Base-by-base conservation (phyloP, 2,329 filamentous ascomycete genomes). In the Curvularia eragrostidis region DNA sequence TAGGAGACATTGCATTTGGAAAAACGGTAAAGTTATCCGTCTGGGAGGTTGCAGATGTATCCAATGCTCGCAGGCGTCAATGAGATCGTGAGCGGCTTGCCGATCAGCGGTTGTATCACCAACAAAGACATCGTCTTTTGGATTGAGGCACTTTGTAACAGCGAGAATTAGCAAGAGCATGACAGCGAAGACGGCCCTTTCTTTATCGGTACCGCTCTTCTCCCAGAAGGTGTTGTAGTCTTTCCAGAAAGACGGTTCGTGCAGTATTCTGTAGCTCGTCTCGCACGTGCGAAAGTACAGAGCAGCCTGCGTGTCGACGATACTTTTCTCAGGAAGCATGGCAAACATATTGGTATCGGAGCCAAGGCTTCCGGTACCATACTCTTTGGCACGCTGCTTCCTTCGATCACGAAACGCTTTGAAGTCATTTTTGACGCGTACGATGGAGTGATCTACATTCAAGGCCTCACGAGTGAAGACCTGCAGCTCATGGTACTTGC, bases 221-320 rank as follows among this genome's bases (percentile, higher is more conserved):
- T 75, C 67, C 83, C 83, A 86, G 58, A 82, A 83, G 0, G 51
- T 68, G 3, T 73, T 58, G 61, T 85, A 87, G 7, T 84, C 80
- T 19, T 72, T 62, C 77, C 78, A 79, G 58, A 87, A 87, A 0
- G 78, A 81, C 0, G 84, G 83, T 4, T 75, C 67, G 53, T 87
- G 84, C 0, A 87, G 67, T 43, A 87, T 81, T 3, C 83, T 80
- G 50, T 84, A 80, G 0, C 78, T 77, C 1, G 77, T 79, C 57
- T 85, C 85, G 56, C 83, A 85, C 0, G 73, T 81, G 2, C 70
- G 68, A 42, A 85, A 79, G 68, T 87, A 87, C 0, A 81, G 61
- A 1, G 66, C 56, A 6, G 78, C 75, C 68, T 82, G 77, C 12
- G 63, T 36, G 54, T 85, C 82, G 1, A 80, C 71, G 18, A 74